Percentiles rank a stretch among this genome's conserved stretches.
Evolutionary conservation across 78 protist genomes (phyloP).

Genomic region (Acrasis kona): DNA sequence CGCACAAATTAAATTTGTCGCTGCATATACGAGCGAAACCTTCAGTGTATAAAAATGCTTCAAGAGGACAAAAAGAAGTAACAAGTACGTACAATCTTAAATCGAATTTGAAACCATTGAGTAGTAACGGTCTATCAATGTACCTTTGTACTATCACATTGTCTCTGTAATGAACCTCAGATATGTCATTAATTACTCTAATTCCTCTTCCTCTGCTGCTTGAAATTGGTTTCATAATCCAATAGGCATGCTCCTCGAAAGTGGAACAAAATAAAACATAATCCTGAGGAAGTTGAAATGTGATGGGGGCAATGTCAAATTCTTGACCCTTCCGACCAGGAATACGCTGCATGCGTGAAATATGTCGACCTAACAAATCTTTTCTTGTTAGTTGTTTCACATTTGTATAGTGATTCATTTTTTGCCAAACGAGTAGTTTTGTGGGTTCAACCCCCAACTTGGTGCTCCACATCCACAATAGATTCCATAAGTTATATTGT

Average conservation of each 20-base stretch:
- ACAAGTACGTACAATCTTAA: constrained; percentile 29
- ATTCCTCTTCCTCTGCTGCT: constrained; percentile 26
- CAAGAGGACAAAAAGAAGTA: constrained; percentile 25
- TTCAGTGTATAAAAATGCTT: constrained; percentile 8
- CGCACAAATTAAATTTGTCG: constrained; percentile 4
- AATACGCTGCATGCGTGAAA: not conserved
- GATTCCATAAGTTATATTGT: not conserved
- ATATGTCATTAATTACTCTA: constrained; percentile 2
- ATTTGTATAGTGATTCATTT: constrained; percentile 28
- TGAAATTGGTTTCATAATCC: constrained; percentile 37
- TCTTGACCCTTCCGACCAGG: not conserved
- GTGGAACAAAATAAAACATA: not conserved
- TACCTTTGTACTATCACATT: constrained; percentile 20
- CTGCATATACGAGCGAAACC: constrained; percentile 28
- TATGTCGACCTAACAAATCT: constrained; percentile 11
- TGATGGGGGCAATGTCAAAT: constrained; percentile 18
- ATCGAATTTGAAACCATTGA: constrained; percentile 32
- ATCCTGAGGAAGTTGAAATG: constrained; percentile 11
- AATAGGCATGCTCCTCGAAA: not conserved
- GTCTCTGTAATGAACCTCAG: not conserved
- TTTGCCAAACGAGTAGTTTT: not conserved
- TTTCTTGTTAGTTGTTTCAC: constrained; percentile 16
- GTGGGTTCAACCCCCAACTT: not conserved
- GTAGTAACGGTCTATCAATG: constrained; percentile 16
- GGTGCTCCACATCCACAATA: constrained; percentile 22